Evolutionary conservation across 2,329 filamentous ascomycete genomes (phyloP), one percentile per base, ranked within the genome.

Genomic region (Sporothrix sp.): DNA sequence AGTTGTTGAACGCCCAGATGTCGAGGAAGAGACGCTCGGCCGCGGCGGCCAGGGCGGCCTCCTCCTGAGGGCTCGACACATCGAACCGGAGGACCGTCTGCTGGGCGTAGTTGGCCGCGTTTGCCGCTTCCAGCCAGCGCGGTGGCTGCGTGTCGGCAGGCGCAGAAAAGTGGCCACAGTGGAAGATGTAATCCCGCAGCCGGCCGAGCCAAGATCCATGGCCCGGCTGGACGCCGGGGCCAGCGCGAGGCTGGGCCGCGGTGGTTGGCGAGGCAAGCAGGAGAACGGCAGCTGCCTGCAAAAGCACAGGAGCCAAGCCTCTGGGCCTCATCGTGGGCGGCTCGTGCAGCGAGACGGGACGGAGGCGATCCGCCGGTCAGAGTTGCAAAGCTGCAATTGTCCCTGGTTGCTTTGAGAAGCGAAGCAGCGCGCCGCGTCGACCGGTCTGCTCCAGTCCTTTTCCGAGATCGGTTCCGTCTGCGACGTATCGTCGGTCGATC

Each of bases 31-130:
- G 75, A 16, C 81, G 79, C 54, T 85, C 76, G 1, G 82, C 75
- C 3, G 87, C 88, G 51, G 85, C 77, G n/a, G 82, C 76, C 51
- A 95, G 71, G 1, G 83, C 83, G 30, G 70, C 67, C 52, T 86
- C 82, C 61, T 95, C 86, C 18, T 81, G 74, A 3, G 73, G 66
- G 23, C 77, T 81, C 54, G 76, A 82, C 50, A 96, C 71, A 61
- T 85, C 87, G 74, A 97, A 96, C 35, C 93, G 82, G 56, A 97
- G 70, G 14, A 98, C 88, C n/a, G 95, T 75, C 65, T 96, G 83
- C 55, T 84, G 79, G 55, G 81, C 79, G 64, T 95, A 95, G 56
- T 57, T 63, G 53, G 60, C 57, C 61, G 53, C 56, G 49, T 59
- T 50, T 52, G 53, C 59, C 42, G 60, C 64, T 52, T 58, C 63